phyloP scores from a whole-genome alignment of 164 flowering plant species.

The Litsea cubeba region DNA sequence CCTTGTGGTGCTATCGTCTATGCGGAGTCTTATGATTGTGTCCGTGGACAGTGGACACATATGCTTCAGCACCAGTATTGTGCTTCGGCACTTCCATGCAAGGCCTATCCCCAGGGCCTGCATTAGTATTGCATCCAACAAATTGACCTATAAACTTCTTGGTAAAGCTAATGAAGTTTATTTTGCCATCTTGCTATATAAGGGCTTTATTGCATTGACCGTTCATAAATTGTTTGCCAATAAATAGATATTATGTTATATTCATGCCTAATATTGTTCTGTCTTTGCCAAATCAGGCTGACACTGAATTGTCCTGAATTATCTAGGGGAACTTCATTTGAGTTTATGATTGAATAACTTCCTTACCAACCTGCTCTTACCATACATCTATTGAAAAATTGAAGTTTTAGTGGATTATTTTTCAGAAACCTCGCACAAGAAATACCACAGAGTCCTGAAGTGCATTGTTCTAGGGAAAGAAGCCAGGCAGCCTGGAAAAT shows the following conservation, averaged over 20 bases:
- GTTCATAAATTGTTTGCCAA: background rate
- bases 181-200: background rate
- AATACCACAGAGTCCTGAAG: constrained; percentile 45
- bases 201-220: background rate
- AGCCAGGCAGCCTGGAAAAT: constrained; percentile 85
- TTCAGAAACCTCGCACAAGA: constrained; percentile 48
- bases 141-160: background rate
- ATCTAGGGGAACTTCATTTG: background rate
- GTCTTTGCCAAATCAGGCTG: too few relatives aligned
- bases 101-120: too few relatives aligned
- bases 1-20: too few relatives aligned
- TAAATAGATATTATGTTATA: too few relatives aligned
- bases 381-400: background rate
- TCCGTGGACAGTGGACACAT: too few relatives aligned
- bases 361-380: background rate
- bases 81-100: too few relatives aligned
- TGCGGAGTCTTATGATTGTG: too few relatives aligned
- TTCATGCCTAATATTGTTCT: too few relatives aligned
- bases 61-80: too few relatives aligned
- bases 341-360: background rate
- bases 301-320: background rate
- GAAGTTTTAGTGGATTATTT: background rate
- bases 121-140: background rate
- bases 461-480: constrained; percentile 96
- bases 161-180: background rate